These are phyloP conservation scores for Hirschfeldia incana DNA, from an alignment of 345 rosid genomes.

Conservation along the genomic window DNA sequence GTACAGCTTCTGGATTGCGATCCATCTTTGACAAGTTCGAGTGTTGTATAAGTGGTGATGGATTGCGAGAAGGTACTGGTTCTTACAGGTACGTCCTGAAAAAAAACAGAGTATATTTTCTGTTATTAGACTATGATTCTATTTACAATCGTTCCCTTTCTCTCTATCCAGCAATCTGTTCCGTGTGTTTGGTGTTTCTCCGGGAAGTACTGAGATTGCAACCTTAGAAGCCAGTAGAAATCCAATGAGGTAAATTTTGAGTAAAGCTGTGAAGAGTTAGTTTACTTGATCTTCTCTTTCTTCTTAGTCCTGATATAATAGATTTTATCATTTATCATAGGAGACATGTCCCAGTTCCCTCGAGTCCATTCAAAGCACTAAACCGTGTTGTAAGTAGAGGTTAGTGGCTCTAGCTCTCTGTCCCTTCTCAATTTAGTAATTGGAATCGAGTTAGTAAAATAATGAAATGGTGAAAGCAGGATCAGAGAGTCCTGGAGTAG, in stretches of 20 bases:
- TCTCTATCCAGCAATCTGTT: slow-evolving; percentile 71
- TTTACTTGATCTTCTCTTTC: background rate
- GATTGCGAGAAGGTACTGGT: slow-evolving; percentile 89
- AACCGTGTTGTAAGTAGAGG: slow-evolving; percentile 92
- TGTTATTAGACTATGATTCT: slow-evolving; percentile 18
- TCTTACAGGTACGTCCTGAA: slow-evolving; percentile 77
- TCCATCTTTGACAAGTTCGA: slow-evolving; percentile 98
- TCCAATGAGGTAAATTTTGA: slow-evolving; percentile 78
- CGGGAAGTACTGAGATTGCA: slow-evolving; percentile 75
- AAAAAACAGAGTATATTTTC: background rate
- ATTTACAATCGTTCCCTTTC: background rate
- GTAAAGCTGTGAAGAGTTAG: background rate
- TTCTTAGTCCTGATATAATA: background rate
- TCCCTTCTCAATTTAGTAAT: background rate
- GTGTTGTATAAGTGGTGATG: slow-evolving; percentile 95
- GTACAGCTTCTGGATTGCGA: too few relatives aligned
- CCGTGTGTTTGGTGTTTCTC: slow-evolving; percentile 82
- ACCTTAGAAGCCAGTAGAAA: slow-evolving; percentile 99
- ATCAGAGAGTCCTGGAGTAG: slow-evolving; percentile 65
- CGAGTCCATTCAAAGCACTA: slow-evolving; percentile 68
- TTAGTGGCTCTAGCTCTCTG: slow-evolving; percentile 34
- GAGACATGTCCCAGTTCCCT: slow-evolving; percentile 79
- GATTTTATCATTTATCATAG: slow-evolving; percentile 43
- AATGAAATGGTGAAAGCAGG: slow-evolving; percentile 54
- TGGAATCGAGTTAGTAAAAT: background rate